Conservation (phyloP, 2,329 filamentous ascomycete genomes). For the Aspergillus proliferans region DNA sequence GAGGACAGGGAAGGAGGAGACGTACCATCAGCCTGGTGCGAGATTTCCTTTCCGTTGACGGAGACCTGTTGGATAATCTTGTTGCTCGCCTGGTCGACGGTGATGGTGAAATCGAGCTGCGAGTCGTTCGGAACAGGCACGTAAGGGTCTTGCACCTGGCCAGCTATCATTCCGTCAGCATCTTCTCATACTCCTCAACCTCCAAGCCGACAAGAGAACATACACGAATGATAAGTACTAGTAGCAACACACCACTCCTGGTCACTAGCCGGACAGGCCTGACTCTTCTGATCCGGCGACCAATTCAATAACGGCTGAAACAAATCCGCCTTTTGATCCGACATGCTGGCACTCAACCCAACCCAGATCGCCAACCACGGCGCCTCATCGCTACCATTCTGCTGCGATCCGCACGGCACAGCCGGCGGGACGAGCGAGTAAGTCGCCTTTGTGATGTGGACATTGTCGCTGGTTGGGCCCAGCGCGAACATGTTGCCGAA, state of each 20-base stretch:
- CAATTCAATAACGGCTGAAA: conserved; percentile 8
- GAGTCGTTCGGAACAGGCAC: not conserved
- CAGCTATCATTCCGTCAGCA: not conserved
- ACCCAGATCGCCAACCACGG: conserved; percentile 7
- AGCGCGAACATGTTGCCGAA: conserved; percentile 6
- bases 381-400: not conserved
- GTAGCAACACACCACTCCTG: conserved; percentile 7
- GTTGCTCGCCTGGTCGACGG: not conserved
- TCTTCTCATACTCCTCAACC: not conserved
- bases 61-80: conserved; percentile 1
- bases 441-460: conserved; percentile 7
- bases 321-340: conserved; percentile 1
- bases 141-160: conserved; percentile 1
- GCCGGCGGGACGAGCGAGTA: conserved; percentile 3
- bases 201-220: not conserved
- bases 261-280: conserved; percentile 2
- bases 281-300: conserved; percentile 7
- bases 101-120: not conserved
- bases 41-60: conserved; percentile 2
- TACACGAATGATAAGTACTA: conserved; percentile 4
- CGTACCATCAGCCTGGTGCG: conserved; percentile 2
- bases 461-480: conserved; percentile 2
- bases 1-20: not conserved
- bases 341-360: conserved; percentile 4
- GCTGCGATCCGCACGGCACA: conserved; percentile 2